These are phyloP conservation scores for Helicostylum pulchrum DNA, from an alignment of 192 early-diverging fungal genomes.

Conservation along the genomic window DNA sequence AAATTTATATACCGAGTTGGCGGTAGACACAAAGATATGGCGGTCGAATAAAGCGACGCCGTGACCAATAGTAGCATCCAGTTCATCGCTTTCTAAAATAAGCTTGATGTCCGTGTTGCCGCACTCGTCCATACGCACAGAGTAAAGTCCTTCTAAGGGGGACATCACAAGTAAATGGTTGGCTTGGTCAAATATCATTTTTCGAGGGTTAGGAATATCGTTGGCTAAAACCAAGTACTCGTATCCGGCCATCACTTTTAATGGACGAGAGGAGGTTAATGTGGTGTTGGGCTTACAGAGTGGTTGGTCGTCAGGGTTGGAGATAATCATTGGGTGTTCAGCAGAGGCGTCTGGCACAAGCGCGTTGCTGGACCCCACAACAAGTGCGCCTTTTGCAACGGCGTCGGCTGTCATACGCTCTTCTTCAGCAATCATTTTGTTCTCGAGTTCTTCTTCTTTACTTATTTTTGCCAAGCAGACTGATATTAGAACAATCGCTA, in stretches of 20 bases:
- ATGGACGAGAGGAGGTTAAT: conserved; percentile 7
- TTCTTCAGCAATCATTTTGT: no score
- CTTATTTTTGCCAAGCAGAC: neutral
- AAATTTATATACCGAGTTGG: conserved; percentile 22
- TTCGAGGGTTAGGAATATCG: conserved; percentile 18
- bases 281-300: conserved; percentile 18
- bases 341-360: conserved; percentile 26
- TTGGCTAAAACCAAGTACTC: conserved; percentile 28
- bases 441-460: neutral
- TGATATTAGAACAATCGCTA: no score
- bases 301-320: conserved; percentile 18
- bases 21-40: conserved; percentile 27
- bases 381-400: conserved; percentile 1
- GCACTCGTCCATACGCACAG: conserved; percentile 31
- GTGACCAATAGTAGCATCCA: neutral
- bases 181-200: conserved; percentile 22
- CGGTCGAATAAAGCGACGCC: conserved; percentile 21
- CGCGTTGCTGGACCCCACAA: conserved; percentile 3
- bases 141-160: conserved; percentile 18
- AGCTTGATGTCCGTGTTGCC: conserved; percentile 22
- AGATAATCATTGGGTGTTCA: conserved; percentile 26
- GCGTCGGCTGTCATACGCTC: neutral
- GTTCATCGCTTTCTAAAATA: neutral
- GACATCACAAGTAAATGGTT: conserved; percentile 29
- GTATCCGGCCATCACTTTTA: conserved; percentile 24